Conservation (phyloP, 495 filamentous ascomycete genomes). For the Acidiella bohemica region DNA sequence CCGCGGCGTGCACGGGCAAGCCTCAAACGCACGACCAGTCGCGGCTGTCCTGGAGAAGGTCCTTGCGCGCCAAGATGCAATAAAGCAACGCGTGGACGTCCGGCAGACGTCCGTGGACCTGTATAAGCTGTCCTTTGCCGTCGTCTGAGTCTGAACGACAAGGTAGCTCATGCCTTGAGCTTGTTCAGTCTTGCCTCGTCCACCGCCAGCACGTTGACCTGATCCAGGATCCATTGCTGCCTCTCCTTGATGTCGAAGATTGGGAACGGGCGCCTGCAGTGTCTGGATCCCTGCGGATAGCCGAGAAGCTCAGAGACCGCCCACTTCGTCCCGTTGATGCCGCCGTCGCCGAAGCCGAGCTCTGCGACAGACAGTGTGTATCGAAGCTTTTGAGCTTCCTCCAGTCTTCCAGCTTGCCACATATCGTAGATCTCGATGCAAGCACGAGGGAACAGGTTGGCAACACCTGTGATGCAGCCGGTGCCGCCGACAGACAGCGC, state of each 20-base stretch:
- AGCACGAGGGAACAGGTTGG: conserved; percentile 24
- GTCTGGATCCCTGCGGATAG: conserved; percentile 30
- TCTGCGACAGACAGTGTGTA: conserved; percentile 27
- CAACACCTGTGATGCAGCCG: conserved; percentile 25
- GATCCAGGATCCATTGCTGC: conserved; percentile 17
- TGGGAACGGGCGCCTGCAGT: conserved; percentile 31
- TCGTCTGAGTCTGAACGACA: conserved; percentile 27
- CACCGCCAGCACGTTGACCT: conserved; percentile 15
- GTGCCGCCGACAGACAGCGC: conserved; percentile 20
- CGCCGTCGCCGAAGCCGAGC: conserved; percentile 32
- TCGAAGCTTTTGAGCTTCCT: conserved; percentile 30
- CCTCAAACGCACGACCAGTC: conserved; percentile 31
- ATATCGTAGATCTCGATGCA: conserved; percentile 29
- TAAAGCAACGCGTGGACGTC: conserved; percentile 32
- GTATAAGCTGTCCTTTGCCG: conserved; percentile 24
- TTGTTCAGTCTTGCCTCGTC: conserved; percentile 10
- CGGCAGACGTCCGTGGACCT: conserved; percentile 23
- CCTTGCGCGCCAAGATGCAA: conserved; percentile 29
- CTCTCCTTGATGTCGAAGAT: conserved; percentile 27
- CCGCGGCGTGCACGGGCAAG: conserved; percentile 29
- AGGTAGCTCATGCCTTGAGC: not conserved
- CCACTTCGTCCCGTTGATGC: conserved; percentile 35
- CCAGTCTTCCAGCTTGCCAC: conserved; percentile 24
- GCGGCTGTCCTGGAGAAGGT: conserved; percentile 32
- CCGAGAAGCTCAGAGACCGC: conserved; percentile 29